Evolutionary conservation across 2,329 filamentous ascomycete species (phyloP).

Genomic region (Monilinia fructigena): DNA sequence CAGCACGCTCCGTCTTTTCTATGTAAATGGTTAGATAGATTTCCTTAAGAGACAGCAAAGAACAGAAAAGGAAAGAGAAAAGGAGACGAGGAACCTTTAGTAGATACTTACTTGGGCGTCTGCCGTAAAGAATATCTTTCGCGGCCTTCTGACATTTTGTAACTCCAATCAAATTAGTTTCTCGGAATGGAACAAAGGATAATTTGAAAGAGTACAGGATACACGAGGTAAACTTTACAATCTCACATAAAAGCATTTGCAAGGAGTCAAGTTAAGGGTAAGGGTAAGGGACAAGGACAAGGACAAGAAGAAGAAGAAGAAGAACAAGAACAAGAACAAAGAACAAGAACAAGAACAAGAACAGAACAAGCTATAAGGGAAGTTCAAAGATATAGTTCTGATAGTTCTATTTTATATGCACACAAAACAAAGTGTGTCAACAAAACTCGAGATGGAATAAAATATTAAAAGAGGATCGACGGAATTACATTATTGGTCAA

Average conservation of each 20-base stretch:
- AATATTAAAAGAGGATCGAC: not conserved
- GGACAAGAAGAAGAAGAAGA: too few species aligned
- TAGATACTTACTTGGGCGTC: constrained; percentile 38
- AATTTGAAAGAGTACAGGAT: not conserved
- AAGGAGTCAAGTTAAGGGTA: too few species aligned
- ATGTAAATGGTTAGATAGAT: constrained; percentile 25
- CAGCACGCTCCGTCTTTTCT: constrained; percentile 54
- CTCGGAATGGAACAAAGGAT: constrained; percentile 8
- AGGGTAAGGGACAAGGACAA: too few species aligned
- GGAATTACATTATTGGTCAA: not conserved
- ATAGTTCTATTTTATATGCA: constrained; percentile 1
- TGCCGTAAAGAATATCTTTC: constrained; percentile 40
- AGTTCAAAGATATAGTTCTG: not conserved
- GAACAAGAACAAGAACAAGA: too few species aligned
- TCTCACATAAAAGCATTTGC: constrained; percentile 2
- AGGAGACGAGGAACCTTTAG: too few species aligned
- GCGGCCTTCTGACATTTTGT: constrained; percentile 39
- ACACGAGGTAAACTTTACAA: not conserved
- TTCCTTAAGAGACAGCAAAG: not conserved
- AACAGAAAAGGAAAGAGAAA: not conserved
- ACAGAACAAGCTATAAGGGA: not conserved
- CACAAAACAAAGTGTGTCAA: constrained; percentile 4
- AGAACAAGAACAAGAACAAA: too few species aligned
- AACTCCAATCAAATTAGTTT: not conserved
- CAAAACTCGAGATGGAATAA: not conserved